These are phyloP conservation scores for Eimeria acervulina DNA, from an alignment of 169 alveolate species.

Conservation along the genomic window DNA sequence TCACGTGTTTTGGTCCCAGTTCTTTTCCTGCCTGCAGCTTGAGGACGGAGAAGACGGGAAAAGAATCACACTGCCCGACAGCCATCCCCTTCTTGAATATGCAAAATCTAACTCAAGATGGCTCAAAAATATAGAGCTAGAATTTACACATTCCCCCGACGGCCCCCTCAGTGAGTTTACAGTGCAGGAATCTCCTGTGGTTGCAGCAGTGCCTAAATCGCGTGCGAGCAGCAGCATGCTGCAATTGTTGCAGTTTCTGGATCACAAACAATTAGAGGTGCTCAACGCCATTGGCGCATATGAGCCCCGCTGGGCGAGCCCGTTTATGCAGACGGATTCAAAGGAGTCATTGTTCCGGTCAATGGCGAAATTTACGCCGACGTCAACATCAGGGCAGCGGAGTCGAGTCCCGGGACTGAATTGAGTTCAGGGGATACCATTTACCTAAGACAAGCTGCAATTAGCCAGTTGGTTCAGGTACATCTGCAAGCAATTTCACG, in stretches of 20 bases:
- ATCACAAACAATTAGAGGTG: not conserved
- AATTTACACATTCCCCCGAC: constrained; percentile 49
- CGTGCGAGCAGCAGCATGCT: not conserved
- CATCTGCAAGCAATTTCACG: not conserved
- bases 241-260: not conserved
- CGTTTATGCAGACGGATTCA: constrained; percentile 1
- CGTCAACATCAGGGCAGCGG: not conserved
- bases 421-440: not conserved
- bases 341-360: constrained; percentile 36
- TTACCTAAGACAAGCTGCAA: constrained; percentile 30
- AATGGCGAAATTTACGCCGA: constrained; percentile 26
- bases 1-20: not conserved
- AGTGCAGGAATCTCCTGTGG: not conserved
- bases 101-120: constrained; percentile 31
- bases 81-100: constrained; percentile 11
- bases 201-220: not conserved
- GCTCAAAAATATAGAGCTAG: not conserved
- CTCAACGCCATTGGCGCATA: not conserved
- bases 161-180: constrained; percentile 11
- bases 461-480: constrained; percentile 64
- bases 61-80: constrained; percentile 33
- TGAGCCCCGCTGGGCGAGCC: not conserved
- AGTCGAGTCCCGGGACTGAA: not conserved
- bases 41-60: constrained; percentile 35
- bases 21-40: constrained; percentile 21